Percentiles rank a stretch among this genome's conserved stretches.
phyloP scores from a whole-genome alignment of 352 stramenopile genomes.

The Phytophthora sojae region DNA sequence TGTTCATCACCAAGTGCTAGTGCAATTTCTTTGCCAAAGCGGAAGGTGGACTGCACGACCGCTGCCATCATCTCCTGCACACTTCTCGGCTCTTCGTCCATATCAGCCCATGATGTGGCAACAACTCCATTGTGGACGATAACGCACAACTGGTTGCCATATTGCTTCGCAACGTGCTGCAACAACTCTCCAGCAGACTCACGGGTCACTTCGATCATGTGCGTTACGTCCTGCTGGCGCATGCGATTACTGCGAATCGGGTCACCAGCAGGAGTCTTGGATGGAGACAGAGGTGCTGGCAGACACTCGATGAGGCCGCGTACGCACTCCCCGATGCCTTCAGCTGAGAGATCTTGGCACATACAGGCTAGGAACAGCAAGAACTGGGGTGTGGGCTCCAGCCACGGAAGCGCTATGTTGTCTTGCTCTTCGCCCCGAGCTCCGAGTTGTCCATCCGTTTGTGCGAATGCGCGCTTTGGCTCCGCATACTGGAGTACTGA shows the following conservation, averaged over 20 bases:
- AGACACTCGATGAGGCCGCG: constrained; percentile 79
- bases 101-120: constrained; percentile 59
- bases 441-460: not conserved
- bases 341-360: constrained; percentile 65
- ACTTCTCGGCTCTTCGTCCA: constrained; percentile 71
- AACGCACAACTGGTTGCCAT: constrained; percentile 64
- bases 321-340: constrained; percentile 76
- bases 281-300: constrained; percentile 36
- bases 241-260: constrained; percentile 28
- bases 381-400: constrained; percentile 73
- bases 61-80: constrained; percentile 74
- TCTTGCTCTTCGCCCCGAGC: constrained; percentile 33
- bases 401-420: constrained; percentile 51
- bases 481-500: constrained; percentile 75
- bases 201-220: constrained; percentile 82
- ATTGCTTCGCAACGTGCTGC: constrained; percentile 66
- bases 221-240: constrained; percentile 61
- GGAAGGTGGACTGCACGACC: constrained; percentile 66
- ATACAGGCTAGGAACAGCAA: constrained; percentile 77
- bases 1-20: constrained; percentile 69
- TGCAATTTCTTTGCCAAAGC: constrained; percentile 68
- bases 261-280: constrained; percentile 21
- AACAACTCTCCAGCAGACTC: constrained; percentile 68
- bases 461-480: constrained; percentile 63
- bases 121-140: constrained; percentile 51